Conservation (phyloP, 805 yeast genomes). For the Henningerozyma blattae region DNA sequence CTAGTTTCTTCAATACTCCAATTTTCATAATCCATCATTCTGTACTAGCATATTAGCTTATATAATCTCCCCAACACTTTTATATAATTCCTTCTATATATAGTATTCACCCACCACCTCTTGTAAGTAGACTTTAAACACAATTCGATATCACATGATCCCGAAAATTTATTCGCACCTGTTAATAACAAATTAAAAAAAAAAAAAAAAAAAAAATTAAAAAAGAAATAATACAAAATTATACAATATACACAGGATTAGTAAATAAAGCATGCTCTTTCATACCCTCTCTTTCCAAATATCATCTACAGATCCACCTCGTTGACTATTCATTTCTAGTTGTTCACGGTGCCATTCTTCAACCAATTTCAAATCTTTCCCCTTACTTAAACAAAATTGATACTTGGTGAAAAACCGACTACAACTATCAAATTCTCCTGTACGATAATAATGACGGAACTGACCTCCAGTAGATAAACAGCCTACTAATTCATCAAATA, state of each 20-base stretch:
- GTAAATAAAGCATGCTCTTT: no score
- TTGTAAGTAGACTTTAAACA: no score
- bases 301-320: constrained; percentile 70
- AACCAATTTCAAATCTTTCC: constrained; percentile 43
- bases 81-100: no score
- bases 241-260: no score
- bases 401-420: constrained; percentile 57
- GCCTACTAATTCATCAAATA: constrained; percentile 73
- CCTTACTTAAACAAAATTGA: constrained; percentile 63
- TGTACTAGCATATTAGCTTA: no score
- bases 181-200: no score
- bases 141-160: no score
- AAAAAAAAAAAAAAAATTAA: no score
- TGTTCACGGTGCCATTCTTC: constrained; percentile 61
- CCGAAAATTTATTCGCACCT: no score
- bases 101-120: no score
- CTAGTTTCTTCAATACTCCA: constrained; percentile 19
- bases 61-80: no score
- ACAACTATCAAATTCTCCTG: constrained; percentile 69
- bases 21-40: not conserved
- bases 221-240: no score
- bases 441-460: constrained; percentile 68
- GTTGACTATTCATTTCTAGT: constrained; percentile 42
- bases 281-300: constrained; percentile 48
- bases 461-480: constrained; percentile 93